Base-by-base conservation (phyloP, 164 flowering plant species). In the Liquidambar formosana region DNA sequence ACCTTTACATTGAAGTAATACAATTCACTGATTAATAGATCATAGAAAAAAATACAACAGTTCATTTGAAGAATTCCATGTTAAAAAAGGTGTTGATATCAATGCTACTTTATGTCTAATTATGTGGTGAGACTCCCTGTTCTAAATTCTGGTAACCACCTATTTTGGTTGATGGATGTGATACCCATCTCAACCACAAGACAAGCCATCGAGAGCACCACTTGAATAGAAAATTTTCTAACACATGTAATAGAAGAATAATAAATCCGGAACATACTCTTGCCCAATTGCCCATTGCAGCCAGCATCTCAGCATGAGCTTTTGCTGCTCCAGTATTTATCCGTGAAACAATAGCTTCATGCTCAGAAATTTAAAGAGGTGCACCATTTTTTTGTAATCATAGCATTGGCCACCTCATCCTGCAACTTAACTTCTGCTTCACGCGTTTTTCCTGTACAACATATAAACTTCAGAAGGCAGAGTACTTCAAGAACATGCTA, bases 391-490 rank as follows among this genome's bases (percentile, higher is more conserved):
- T 77, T 83, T 25, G 76, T 79, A 41, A 83, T 67, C 44, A 81
- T 67, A 22, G 84, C 81, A 76, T 81, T 77, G n/a, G 88, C 90
- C 51, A 86, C 47, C 69, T 89, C 84, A 80, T 87, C 82, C 58
- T 73, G 79, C 80, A 93, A 26, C n/a, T n/a, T n/a, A n/a, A n/a
- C 74, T 89, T 84, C 71, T 78, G 76, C 73, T 84, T 90, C 73
- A 83, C 49, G 10, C 8, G 51, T 66, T 83, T 88, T 69, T 82
- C 87, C 98, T 95, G 76, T 43, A 67, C 1, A 64, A 71, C 61
- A 18, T 9, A 66, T 38, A 22, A 69, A n/a, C 33, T 15, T 61
- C 13, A n/a, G 23, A 70, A 33, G 15, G 16, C 25, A 28, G 11
- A 18, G 8, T n/a, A 51, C 52, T 27, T 11, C 4, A 64, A 38